Percentiles rank a stretch among this genome's conserved stretches.
Evolutionary conservation across 148 eudicot genomes (phyloP).

Genomic region (Amaranthus palmeri): DNA sequence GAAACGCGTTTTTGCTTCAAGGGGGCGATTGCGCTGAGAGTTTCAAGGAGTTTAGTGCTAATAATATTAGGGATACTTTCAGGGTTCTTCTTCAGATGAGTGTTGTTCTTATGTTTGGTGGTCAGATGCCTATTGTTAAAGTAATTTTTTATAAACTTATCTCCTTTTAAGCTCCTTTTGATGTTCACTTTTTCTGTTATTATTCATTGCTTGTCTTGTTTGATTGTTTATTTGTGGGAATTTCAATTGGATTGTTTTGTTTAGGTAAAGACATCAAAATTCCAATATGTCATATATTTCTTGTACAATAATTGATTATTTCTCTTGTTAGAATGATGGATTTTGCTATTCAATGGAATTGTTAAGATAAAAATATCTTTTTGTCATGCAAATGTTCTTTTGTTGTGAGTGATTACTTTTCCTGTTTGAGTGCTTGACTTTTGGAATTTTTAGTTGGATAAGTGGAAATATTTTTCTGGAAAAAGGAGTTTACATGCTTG

Average conservation of each 20-base stretch:
- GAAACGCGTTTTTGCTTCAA: conserved; percentile 56
- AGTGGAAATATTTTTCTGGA: not conserved
- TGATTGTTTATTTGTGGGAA: not conserved
- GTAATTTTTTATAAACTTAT: conserved; percentile 12
- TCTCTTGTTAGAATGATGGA: no score
- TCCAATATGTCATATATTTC: no score
- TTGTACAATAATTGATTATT: no score
- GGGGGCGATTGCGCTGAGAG: conserved; percentile 89
- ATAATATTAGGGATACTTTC: conserved; percentile 71
- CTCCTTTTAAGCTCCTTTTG: not conserved
- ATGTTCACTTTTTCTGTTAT: no score
- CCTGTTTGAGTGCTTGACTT: no score
- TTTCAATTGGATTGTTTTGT: not conserved
- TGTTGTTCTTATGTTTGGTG: conserved; percentile 76
- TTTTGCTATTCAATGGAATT: not conserved
- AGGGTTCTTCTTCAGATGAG: conserved; percentile 70
- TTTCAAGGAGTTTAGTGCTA: conserved; percentile 65
- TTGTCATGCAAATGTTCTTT: no score
- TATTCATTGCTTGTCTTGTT: no score
- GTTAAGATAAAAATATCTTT: not conserved
- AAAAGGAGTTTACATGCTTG: not conserved
- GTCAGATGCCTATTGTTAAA: conserved; percentile 77
- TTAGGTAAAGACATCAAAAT: no score
- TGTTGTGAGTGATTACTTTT: no score
- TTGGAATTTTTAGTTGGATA: no score